Percentiles rank a stretch among this genome's conserved stretches.
Evolutionary conservation across 192 early-diverging fungal genomes (phyloP).

Genomic region (Chytriomyces sp.): DNA sequence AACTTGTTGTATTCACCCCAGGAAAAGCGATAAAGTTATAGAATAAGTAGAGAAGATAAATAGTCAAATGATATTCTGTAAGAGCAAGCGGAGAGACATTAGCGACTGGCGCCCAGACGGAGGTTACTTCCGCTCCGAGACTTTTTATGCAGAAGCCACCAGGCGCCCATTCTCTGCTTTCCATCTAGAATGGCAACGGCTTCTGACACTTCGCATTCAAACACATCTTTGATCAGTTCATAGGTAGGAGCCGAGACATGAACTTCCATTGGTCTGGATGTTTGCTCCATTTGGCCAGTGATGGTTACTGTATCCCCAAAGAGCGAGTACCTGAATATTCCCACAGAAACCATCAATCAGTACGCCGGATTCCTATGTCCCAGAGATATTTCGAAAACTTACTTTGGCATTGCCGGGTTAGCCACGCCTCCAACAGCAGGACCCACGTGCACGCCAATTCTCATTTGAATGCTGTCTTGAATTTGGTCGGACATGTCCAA

Average conservation of each 20-base stretch:
- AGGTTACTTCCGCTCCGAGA: background rate
- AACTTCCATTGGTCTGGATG: slow-evolving; percentile 47
- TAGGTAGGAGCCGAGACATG: slow-evolving; percentile 46
- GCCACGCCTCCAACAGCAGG: slow-evolving; percentile 54
- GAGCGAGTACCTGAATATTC: slow-evolving; percentile 34
- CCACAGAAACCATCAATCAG: background rate
- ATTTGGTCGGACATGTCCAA: slow-evolving; percentile 59
- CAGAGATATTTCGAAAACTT: too few relatives aligned
- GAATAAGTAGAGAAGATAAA: too few relatives aligned
- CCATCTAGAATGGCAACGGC: slow-evolving; percentile 34
- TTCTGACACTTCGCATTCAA: slow-evolving; percentile 35
- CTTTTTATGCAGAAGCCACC: slow-evolving; percentile 47
- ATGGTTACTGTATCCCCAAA: slow-evolving; percentile 54
- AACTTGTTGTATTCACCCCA: too few relatives aligned
- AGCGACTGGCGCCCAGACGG: too few relatives aligned
- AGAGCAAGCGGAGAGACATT: too few relatives aligned
- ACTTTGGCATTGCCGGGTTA: slow-evolving; percentile 53
- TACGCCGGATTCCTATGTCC: too few relatives aligned
- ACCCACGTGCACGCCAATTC: slow-evolving; percentile 57
- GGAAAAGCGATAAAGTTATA: too few relatives aligned
- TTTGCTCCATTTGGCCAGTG: slow-evolving; percentile 53
- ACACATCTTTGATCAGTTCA: slow-evolving; percentile 44
- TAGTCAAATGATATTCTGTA: too few relatives aligned
- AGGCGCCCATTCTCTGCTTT: slow-evolving; percentile 39
- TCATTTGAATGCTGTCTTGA: slow-evolving; percentile 39